Base-by-base conservation (phyloP, 2,329 filamentous ascomycete genomes). In the Fusarium buharicum region DNA sequence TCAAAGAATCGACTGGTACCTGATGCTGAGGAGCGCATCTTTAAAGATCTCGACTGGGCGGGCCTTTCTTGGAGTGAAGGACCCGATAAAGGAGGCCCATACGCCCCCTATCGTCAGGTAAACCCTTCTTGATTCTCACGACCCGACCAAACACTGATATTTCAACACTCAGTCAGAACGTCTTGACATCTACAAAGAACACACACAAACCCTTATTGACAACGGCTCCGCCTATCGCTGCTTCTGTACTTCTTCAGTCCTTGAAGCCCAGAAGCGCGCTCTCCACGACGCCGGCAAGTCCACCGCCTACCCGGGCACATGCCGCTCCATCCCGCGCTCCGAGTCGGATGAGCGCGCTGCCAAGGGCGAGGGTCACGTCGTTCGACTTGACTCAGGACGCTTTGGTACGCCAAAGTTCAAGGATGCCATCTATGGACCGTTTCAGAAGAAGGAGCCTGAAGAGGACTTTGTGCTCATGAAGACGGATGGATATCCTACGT, bases 11-110 rank as follows among this genome's bases (percentile, higher is more conserved):
- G 95, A 58, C 89, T 94, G 9, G 87, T 98, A 4, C 77, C 82
- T 1, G 93, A 90, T 72, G 93, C 95, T 1, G 93, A 97, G 74
- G 76, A 88, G 58, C 85, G 88, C 51, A 78, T 99, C 4, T 90
- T 90, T 64, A 80, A 90, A 55, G 94, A 98, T 73, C 77, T 99
- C 50, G 82, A 83, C 77, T 99, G 95, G 95, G 90, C 93, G 16
- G 93, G 93, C 1, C 79, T 99, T 28, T 80, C 89, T 49, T 99
- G 94, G 94, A 93, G 97, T 76, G 96, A 99, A 86, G 93, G 93
- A 4, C 95, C 95, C 4, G 85, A 90, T 69, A 83, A 92, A 34
- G 91, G 90, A 31, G 94, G 95, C 1, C 86, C 87, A 0, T 90
- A 90, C 71, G 93, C 93, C 2, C 92, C 95, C 1, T 99, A 97